Conservation (phyloP, 345 rosid genomes). For the Orychophragmus violaceus region DNA sequence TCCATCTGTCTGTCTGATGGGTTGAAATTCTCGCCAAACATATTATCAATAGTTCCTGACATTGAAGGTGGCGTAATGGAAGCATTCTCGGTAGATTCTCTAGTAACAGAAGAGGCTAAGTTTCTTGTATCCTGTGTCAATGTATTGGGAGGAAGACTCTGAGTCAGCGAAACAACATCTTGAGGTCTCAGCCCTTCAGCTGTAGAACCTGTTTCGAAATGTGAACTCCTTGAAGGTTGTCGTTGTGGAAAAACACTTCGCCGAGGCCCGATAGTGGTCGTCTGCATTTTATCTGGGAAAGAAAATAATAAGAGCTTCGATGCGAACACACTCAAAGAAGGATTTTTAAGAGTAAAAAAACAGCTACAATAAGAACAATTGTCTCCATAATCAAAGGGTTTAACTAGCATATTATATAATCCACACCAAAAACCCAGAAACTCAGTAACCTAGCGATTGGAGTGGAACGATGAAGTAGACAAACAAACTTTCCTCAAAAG, state of each 20-base stretch:
- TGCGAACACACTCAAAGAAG: neutral
- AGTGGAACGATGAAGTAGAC: no score
- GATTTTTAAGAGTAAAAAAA: neutral
- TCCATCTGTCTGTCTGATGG: constrained; percentile 31
- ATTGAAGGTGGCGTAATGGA: constrained; percentile 49
- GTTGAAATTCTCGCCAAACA: constrained; percentile 39
- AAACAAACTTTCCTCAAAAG: neutral
- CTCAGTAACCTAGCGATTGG: neutral
- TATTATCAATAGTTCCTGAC: constrained; percentile 38
- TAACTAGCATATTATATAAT: no score
- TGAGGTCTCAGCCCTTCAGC: constrained; percentile 33
- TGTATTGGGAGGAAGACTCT: constrained; percentile 32
- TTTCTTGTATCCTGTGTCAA: constrained; percentile 30
- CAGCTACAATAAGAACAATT: no score
- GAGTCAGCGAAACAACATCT: constrained; percentile 36
- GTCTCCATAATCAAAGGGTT: no score
- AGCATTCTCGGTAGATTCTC: constrained; percentile 51
- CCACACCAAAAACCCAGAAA: constrained; percentile 8
- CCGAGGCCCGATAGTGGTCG: constrained; percentile 44
- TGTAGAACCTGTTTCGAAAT: no score
- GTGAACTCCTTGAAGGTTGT: constrained; percentile 33
- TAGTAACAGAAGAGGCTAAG: constrained; percentile 27
- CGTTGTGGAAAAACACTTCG: constrained; percentile 49
- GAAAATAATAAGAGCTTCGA: neutral
- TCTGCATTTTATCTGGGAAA: constrained; percentile 51